phyloP scores from a whole-genome alignment of 1,139 yeast genomes.

The Casaregolazyma suthepensis region DNA sequence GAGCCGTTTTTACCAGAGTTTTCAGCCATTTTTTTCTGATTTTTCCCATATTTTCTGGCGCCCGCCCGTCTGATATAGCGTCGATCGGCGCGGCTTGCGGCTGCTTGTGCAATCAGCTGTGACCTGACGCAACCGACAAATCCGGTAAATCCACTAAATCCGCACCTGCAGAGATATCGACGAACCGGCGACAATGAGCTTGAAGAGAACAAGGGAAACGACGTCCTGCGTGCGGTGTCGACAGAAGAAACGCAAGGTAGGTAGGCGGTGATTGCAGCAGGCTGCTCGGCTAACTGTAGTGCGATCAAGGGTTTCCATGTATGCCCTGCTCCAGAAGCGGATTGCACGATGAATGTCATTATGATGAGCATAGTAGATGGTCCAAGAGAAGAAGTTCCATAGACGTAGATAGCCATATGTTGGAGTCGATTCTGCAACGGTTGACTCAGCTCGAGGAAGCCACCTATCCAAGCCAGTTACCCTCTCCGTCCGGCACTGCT shows the following conservation, averaged over 20 bases:
- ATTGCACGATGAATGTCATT: slow-evolving; percentile 7
- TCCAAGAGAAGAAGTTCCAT: slow-evolving; percentile 1
- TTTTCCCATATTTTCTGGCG: background rate
- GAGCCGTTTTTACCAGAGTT: background rate
- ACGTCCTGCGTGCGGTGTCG: slow-evolving; percentile 11
- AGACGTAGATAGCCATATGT: background rate
- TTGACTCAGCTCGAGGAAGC: slow-evolving; percentile 9
- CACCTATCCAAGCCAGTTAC: background rate
- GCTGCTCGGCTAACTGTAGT: slow-evolving; percentile 4
- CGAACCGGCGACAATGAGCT: too few species aligned
- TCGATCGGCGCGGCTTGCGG: background rate
- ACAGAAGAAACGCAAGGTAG: slow-evolving; percentile 11
- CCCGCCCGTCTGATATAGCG: background rate
- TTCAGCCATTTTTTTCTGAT: background rate
- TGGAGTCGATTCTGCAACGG: slow-evolving; percentile 7
- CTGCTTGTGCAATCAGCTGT: background rate
- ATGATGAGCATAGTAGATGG: slow-evolving; percentile 13
- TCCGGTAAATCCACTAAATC: background rate
- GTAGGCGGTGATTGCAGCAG: background rate
- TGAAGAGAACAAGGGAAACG: slow-evolving; percentile 10
- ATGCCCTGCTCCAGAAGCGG: slow-evolving; percentile 11
- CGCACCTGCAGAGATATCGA: too few species aligned
- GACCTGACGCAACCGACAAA: background rate
- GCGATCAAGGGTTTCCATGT: slow-evolving; percentile 12
- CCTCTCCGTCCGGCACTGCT: slow-evolving; percentile 1